A percentile compares a stretch with the other conserved stretches of the same genome.
phyloP scores from a whole-genome alignment of 1,139 yeast species.

The Scheffersomyces parashehatae region DNA sequence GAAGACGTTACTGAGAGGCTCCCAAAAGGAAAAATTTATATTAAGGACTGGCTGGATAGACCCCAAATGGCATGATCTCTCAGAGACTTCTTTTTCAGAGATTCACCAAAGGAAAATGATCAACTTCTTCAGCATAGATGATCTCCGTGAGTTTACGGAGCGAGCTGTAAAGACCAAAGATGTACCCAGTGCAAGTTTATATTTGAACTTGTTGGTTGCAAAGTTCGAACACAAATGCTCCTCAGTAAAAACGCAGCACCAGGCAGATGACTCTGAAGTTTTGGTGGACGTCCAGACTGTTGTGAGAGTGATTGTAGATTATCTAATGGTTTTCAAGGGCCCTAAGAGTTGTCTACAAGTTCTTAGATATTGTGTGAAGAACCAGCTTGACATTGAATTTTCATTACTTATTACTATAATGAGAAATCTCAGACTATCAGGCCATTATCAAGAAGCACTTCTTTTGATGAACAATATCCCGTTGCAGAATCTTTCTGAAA shows the following conservation, averaged over 20 bases:
- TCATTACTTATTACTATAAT: slow-evolving; percentile 28
- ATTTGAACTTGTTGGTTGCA: slow-evolving; percentile 35
- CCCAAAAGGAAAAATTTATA: slow-evolving; percentile 32
- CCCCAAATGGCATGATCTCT: slow-evolving; percentile 41
- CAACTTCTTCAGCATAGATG: slow-evolving; percentile 30
- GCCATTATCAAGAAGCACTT: slow-evolving; percentile 37
- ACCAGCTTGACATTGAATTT: slow-evolving; percentile 27
- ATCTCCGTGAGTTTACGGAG: slow-evolving; percentile 24
- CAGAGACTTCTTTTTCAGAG: slow-evolving; percentile 16
- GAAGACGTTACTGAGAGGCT: slow-evolving; percentile 26
- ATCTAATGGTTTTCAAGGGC: slow-evolving; percentile 42
- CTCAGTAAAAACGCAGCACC: slow-evolving; percentile 7
- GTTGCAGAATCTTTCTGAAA: slow-evolving; percentile 18
- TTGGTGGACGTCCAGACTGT: slow-evolving; percentile 28
- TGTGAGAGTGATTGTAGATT: slow-evolving; percentile 27
- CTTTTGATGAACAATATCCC: slow-evolving; percentile 34
- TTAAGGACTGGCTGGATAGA: slow-evolving; percentile 38
- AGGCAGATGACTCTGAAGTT: slow-evolving; percentile 17
- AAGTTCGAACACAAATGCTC: slow-evolving; percentile 35
- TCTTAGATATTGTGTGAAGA: slow-evolving; percentile 33
- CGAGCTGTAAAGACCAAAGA: slow-evolving; percentile 28
- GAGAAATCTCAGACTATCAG: slow-evolving; percentile 27
- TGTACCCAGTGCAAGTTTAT: slow-evolving; percentile 34
- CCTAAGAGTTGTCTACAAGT: slow-evolving; percentile 33
- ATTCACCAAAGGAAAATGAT: slow-evolving; percentile 30